These are phyloP conservation scores for Irpex sp. DNA, from an alignment of 1,284 basidiomycete genomes.

Conservation along the genomic window DNA sequence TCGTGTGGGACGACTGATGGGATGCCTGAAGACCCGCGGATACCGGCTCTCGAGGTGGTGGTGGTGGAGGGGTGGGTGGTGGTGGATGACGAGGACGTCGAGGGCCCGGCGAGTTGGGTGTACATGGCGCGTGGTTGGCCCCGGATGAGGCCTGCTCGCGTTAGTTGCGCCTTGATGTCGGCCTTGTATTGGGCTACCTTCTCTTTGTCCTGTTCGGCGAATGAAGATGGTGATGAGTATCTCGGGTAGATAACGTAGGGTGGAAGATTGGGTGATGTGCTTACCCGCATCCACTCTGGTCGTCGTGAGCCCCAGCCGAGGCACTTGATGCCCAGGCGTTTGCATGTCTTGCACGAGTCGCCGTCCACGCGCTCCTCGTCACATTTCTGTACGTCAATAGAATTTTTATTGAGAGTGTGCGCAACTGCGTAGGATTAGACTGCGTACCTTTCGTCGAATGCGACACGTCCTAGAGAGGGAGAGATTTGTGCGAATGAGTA, in stretches of 20 bases:
- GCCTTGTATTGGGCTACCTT: constrained; percentile 79
- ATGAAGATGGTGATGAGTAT: background rate
- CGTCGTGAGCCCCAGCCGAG: constrained; percentile 77
- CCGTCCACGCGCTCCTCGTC: constrained; percentile 71
- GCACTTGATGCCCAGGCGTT: constrained; percentile 71
- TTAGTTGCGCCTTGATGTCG: constrained; percentile 76
- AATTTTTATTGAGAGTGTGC: background rate
- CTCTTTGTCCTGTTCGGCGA: constrained; percentile 62
- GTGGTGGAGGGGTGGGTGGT: constrained; percentile 20
- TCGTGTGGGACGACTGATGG: constrained; percentile 8
- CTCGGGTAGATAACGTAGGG: background rate
- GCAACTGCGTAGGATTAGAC: constrained; percentile 10
- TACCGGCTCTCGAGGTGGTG: constrained; percentile 10
- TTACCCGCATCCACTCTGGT: constrained; percentile 81
- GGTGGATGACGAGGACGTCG: constrained; percentile 19
- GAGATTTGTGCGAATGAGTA: constrained; percentile 5
- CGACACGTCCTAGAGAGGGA: constrained; percentile 64
- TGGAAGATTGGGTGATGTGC: constrained; percentile 20
- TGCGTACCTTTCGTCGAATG: constrained; percentile 68
- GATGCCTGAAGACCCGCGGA: background rate
- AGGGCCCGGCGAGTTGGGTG: background rate
- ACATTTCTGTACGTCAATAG: constrained; percentile 57
- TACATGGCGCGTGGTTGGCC: constrained; percentile 65
- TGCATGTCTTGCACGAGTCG: constrained; percentile 74
- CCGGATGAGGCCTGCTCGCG: constrained; percentile 71